Base-by-base conservation (phyloP, 2,329 filamentous ascomycete genomes). In the Neocatenulostroma microsporum region DNA sequence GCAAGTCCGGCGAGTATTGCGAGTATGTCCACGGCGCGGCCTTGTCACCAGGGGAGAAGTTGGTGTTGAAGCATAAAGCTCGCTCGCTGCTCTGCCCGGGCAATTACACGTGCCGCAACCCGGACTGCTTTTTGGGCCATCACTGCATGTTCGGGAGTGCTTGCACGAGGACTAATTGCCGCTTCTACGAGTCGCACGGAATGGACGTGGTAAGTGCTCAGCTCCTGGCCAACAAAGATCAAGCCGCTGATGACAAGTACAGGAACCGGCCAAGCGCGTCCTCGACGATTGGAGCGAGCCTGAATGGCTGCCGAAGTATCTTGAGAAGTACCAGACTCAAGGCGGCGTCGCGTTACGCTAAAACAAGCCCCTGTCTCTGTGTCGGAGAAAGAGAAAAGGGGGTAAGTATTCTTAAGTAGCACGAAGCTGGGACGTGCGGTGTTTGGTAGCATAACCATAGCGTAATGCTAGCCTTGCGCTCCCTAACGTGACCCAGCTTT, bases 41-140 rank as follows among this genome's bases (percentile, higher is more conserved):
- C 15, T 49, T 69, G 14, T 52, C 47, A 1, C 43, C 51, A 2
- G 58, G 50, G 4, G 65, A 67, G 39, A 41, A 56, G 28, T 54
- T 60, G 13, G 62, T 64, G 4, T 46, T 69, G 21, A 58, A 56
- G 29, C 61, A 65, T 37, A 65, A 65, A 39, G 60, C 65, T 2
- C 52, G 65, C n/a, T 59, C 52, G 8, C 48, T 62, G 8, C 49
- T 51, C 5, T 69, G 66, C 41, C 55, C 58, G 19, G 48, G 59
- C 12, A 46, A 51, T 13, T 35, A 35, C n/a, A 47, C 49, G 12
- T 68, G 66, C 38, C 50, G 61, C 20, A 61, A 66, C 26, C 45
- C 63, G 25, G 54, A 63, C 23, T 68, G 66, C 46, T 62, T 60
- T 25, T 45, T 61, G 26, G 65, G 65, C 1, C 66, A 69, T 45